Evolutionary conservation across 306 rosid species (phyloP).

Genomic region (Acacia confusa): DNA sequence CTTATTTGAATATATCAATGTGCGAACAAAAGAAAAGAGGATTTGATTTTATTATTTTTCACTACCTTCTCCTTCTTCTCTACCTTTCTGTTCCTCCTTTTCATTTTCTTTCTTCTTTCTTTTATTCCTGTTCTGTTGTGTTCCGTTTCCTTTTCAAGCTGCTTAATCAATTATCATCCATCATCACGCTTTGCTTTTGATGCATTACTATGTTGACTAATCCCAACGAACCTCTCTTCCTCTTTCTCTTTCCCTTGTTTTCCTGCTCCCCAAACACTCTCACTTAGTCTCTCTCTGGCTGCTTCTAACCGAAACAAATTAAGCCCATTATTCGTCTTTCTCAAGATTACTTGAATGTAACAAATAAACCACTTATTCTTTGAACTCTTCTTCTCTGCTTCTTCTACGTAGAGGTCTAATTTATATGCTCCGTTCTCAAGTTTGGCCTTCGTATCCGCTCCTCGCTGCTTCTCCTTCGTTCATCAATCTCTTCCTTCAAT

Average conservation of each 20-base stretch:
- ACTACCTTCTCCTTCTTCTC: background rate
- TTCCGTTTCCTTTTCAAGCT: slow-evolving; percentile 45
- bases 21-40: background rate
- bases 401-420: slow-evolving; percentile 11
- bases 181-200: slow-evolving; percentile 73
- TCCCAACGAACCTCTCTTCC: slow-evolving; percentile 54
- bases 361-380: slow-evolving; percentile 38
- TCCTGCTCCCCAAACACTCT: slow-evolving; percentile 33
- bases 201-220: slow-evolving; percentile 90
- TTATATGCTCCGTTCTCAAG: slow-evolving; percentile 16
- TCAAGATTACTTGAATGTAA: slow-evolving; percentile 62
- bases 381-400: slow-evolving; percentile 34
- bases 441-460: slow-evolving; percentile 19
- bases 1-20: background rate
- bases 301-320: slow-evolving; percentile 23
- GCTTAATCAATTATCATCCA: slow-evolving; percentile 50
- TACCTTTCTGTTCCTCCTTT: background rate
- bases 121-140: background rate
- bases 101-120: background rate
- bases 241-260: slow-evolving; percentile 10
- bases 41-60: background rate
- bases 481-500: slow-evolving; percentile 37
- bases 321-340: slow-evolving; percentile 19
- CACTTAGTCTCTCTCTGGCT: slow-evolving; percentile 42
- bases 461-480: slow-evolving; percentile 34